Evolutionary conservation across 139 green algal species (phyloP), one percentile per base, ranked within the genome.

Genomic region (Closterium sp.): DNA sequence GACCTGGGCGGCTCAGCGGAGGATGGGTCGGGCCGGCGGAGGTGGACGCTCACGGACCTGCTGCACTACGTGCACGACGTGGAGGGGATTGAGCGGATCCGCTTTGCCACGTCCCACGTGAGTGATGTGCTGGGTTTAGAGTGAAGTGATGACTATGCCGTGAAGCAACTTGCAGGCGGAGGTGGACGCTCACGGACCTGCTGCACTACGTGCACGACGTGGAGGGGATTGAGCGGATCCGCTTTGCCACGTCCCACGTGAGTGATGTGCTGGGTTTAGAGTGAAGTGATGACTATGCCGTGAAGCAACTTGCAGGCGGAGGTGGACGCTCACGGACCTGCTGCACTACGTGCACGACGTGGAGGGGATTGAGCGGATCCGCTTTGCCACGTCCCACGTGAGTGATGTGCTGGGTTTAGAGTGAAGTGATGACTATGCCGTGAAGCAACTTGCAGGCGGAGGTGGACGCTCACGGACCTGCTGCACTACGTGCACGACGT

Each of bases 11-110:
- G 92, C 5, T 88, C 88, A 4, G 92, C 90, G 1, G n/a, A n/a
- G 31, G 92, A 94, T n/a, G 92, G 93, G 25, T 95, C 90, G 31
- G 97, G 96, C 0, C 94, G 97, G 33, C 95, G 97, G n/a, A 95
- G 94, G 30, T 97, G 96, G 94, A 99, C 97, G 5, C 98, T 99
- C 95, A 98, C 97, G 34, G 97, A 99, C 96, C 94, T 99, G 88
- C 95, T 99, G 88, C 93, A 94, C 30, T 88, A 97, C 43, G 96
- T 99, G 88, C 96, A 98, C 84, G 97, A 98, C 88, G 97, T 97
- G 76, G 96, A 97, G 2, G 97, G 97, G 92, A 99, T 99, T 43
- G 96, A 98, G 92, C 96, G 97, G 91, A 98, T 99, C 93, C 95
- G 97, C 64, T 99, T 99, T 91, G 97, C 97, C 34, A 99, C 97